Base-by-base conservation (phyloP, 2,329 filamentous ascomycete species). In the Phialocephala sp. region DNA sequence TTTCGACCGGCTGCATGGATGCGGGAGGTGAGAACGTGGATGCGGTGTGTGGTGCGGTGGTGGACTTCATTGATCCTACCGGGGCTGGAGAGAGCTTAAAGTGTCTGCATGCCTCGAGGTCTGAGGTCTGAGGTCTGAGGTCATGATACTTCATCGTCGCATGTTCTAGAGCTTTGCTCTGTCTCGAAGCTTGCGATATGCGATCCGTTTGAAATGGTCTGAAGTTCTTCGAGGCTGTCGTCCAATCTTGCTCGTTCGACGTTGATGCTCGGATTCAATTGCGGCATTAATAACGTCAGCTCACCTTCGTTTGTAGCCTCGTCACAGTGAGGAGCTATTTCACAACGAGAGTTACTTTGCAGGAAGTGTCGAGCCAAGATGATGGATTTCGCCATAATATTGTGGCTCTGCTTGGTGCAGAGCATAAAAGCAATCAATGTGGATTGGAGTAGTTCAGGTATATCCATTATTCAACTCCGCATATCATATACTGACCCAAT, bases 401-500 rank as follows among this genome's bases (percentile, higher is more conserved):
- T 57, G 20, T 62, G 60, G 36, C 35, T 62, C 15, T 32, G 22
- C 8, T 22, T 47, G 1, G 22, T 41, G 41, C 52, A 43, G n/a
- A 4, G 20, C 50, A 47, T 43, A 18, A 20, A 8, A 8, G 69
- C 64, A 24, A 66, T 71, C 45, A 52, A 67, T 20, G 57, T 71
- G 5, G 56, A 62, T 27, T 57, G 52, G 36, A 54, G 18, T 35
- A 50, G 27, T 35, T 24, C 27, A 45, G 47, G 60, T 57, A 11
- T 20, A 14, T 62, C 20, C 36, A 14, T n/a, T 20, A 22, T 22
- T 20, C 24, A 36, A 8, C n/a, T 24, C 27, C 3, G 6, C 52
- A 14, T 20, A 12, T 27, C n/a, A 12, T 14, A 62, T 22, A 60
- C 84, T 37, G 18, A 75, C 80, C 81, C 81, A 24, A 18, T n/a